Base-by-base conservation (phyloP, 2,329 filamentous ascomycete genomes). In the Hypoxylon sp. region DNA sequence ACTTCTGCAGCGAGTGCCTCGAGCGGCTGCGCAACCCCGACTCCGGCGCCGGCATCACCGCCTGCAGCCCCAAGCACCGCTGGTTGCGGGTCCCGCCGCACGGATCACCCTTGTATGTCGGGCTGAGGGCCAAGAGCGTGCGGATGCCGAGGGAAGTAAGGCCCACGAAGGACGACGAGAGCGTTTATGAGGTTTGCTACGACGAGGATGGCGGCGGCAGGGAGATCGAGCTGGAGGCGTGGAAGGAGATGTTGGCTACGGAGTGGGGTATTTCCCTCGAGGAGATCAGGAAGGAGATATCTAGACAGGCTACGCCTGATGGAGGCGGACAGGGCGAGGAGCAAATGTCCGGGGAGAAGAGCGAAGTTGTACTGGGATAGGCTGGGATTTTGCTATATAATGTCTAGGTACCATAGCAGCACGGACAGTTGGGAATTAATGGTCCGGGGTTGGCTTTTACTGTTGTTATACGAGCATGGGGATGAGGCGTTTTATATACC, bases 1-100 rank as follows among this genome's bases (percentile, higher is more conserved):
- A 71, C 64, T 73, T 74, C 17, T 74, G 71, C 49, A 3, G 28
- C 10, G 65, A 68, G 48, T 74, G 72, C 11, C 58, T 74, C 11
- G 34, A 19, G 11, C 65, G 43, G 32, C 50, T 74, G 28, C 71
- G 72, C 17, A 49, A 52, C 14, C 36, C 51, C 10, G 21, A 52
- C 11, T 41, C 56, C 10, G 14, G 14, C 17, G 25, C 52, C 1
- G 17, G 36, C 17, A 64, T 63, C 41, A 69, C 48, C 23, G 56
- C 10, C 1, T 74, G 72, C 57, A 72, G 64, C 48, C n/a, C 65
- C 1, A 63, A 49, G 19, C 72, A 74, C 36, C 45, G 38, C 2
- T 74, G 72, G 73, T 9, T 73, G 23, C 49, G 41, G 32, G 23
- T 73, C 9, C 68, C 72, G 25, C 58, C 50, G 1, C 32, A 14